Evolutionary conservation across 768 basidiomycete genomes (phyloP).

Genomic region (Leccinum variicolor): DNA sequence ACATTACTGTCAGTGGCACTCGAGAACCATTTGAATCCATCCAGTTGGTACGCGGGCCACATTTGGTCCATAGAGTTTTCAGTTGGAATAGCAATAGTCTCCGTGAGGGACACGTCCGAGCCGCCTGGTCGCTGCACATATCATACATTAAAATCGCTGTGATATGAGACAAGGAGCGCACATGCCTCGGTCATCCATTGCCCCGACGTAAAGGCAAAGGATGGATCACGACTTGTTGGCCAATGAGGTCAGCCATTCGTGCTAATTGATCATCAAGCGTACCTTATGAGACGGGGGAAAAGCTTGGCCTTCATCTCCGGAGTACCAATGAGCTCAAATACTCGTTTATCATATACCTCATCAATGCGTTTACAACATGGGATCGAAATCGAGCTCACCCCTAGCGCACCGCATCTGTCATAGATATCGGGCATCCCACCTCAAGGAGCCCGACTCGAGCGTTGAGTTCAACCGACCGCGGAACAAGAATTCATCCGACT

Average conservation of each 20-base stretch:
- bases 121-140: slow-evolving; percentile 58
- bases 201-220: slow-evolving; percentile 63
- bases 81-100: slow-evolving; percentile 52
- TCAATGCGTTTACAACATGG: neutral
- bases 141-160: neutral
- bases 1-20: slow-evolving; percentile 77
- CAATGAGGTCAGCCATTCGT: neutral
- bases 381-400: slow-evolving; percentile 29
- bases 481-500: slow-evolving; percentile 8
- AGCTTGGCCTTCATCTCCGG: slow-evolving; percentile 56
- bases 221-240: slow-evolving; percentile 53
- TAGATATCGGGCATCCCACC: slow-evolving; percentile 71
- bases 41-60: slow-evolving; percentile 53
- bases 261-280: neutral
- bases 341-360: slow-evolving; percentile 23
- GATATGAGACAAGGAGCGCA: neutral
- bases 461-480: neutral
- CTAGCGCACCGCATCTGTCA: slow-evolving; percentile 80
- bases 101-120: slow-evolving; percentile 72
- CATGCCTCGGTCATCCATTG: slow-evolving; percentile 83
- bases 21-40: slow-evolving; percentile 85
- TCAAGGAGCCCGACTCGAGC: slow-evolving; percentile 18
- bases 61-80: slow-evolving; percentile 31
- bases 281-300: slow-evolving; percentile 62
- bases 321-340: slow-evolving; percentile 65